phyloP scores from a whole-genome alignment of 1,284 basidiomycete species.

The Puccinia triticina region DNA sequence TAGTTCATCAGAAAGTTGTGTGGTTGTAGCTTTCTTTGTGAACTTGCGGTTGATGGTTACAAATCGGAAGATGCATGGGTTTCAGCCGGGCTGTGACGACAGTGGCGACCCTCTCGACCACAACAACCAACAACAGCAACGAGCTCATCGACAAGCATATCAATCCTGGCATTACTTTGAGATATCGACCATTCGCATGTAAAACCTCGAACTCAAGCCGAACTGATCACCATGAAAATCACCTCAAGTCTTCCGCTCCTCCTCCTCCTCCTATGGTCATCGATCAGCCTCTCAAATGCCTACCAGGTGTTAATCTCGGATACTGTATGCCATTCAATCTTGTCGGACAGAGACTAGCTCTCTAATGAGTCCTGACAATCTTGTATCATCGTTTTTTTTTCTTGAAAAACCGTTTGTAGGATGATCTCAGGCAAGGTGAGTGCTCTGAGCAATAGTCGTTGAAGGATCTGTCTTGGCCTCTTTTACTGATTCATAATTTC shows the following conservation, averaged over 20 bases:
- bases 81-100: no score
- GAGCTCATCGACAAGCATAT: not conserved
- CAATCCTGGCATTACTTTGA: no score
- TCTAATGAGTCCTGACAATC: not conserved
- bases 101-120: no score
- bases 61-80: no score
- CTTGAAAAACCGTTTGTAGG: conserved; percentile 18
- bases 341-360: not conserved
- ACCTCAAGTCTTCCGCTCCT: not conserved
- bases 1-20: no score
- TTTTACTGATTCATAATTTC: not conserved
- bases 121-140: not conserved
- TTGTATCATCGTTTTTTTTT: not conserved
- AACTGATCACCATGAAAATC: not conserved
- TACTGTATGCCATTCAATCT: conserved; percentile 8
- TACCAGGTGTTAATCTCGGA: conserved; percentile 51
- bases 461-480: not conserved
- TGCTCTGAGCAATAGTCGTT: not conserved
- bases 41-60: no score
- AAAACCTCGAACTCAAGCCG: not conserved
- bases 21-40: no score
- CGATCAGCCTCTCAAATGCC: not conserved
- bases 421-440: conserved; percentile 47
- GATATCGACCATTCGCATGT: not conserved
- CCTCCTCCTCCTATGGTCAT: not conserved